Conservation (phyloP, 1,284 basidiomycete species). For the Tilletiopsis washingtonensis region DNA sequence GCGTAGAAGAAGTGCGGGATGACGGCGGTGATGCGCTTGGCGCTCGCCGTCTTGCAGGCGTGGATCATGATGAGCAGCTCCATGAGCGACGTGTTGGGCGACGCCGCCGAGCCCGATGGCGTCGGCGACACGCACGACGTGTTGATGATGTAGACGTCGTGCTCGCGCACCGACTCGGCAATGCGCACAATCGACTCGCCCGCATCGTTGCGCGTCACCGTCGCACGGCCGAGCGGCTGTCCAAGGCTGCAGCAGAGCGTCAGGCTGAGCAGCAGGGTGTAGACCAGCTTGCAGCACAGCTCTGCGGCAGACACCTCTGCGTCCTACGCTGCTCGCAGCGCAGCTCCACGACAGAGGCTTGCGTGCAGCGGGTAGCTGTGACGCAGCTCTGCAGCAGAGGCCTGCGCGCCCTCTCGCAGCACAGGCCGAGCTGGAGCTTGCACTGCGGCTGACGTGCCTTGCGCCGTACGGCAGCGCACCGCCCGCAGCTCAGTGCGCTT, state of each 20-base stretch:
- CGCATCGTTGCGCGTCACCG: slow-evolving; percentile 77
- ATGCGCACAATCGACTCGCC: slow-evolving; percentile 90
- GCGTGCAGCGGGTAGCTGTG: too few relatives aligned
- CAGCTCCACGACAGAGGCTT: too few relatives aligned
- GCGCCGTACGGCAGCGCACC: too few relatives aligned
- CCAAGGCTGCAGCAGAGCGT: slow-evolving; percentile 22
- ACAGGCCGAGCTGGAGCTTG: too few relatives aligned
- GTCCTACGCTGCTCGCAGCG: too few relatives aligned
- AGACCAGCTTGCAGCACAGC: neutral
- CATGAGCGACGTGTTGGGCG: slow-evolving; percentile 66
- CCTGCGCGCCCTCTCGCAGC: too few relatives aligned
- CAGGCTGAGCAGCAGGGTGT: neutral
- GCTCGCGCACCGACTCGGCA: slow-evolving; percentile 89
- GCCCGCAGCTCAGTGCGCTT: too few relatives aligned
- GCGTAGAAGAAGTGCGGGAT: slow-evolving; percentile 48
- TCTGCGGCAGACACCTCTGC: neutral
- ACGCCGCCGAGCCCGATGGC: slow-evolving; percentile 24
- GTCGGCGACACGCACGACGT: slow-evolving; percentile 66
- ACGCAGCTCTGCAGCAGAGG: too few relatives aligned
- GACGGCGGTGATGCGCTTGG: slow-evolving; percentile 91
- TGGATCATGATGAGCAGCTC: slow-evolving; percentile 99
- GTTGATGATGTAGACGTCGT: slow-evolving; percentile 99
- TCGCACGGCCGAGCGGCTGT: slow-evolving; percentile 50
- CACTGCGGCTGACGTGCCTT: too few relatives aligned
- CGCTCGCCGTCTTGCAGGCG: slow-evolving; percentile 79